Evolutionary conservation across 345 rosid genomes (phyloP).

Genomic region (Arabidopsis arenosa): DNA sequence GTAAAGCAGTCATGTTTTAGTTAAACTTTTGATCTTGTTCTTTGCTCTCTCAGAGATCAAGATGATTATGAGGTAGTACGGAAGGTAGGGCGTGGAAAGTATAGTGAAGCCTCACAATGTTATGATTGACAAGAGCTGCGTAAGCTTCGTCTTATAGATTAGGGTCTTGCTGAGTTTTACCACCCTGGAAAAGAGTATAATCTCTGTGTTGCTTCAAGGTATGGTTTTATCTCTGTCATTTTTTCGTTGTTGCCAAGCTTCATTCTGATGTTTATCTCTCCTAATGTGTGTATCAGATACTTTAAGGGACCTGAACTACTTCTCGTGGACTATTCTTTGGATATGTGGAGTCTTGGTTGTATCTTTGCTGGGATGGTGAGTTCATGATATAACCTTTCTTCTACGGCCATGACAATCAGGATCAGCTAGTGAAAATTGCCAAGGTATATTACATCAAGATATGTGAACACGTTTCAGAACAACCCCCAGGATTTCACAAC

Average conservation of each 20-base stretch:
- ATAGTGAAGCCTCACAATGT: constrained; percentile 89
- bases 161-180: constrained; percentile 91
- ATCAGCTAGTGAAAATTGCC: constrained; percentile 94
- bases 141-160: constrained; percentile 80
- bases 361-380: constrained; percentile 99
- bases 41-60: constrained; percentile 57
- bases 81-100: constrained; percentile 85
- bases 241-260: neutral
- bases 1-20: neutral
- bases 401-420: constrained; percentile 98
- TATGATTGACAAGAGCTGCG: constrained; percentile 91
- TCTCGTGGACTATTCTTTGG: constrained; percentile 93
- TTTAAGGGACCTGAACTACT: constrained; percentile 93
- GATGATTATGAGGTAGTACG: constrained; percentile 92
- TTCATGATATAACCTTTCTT: constrained; percentile 63
- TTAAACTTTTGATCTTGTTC: constrained; percentile 14
- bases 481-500: no score
- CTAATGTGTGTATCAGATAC: constrained; percentile 54
- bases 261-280: constrained; percentile 1
- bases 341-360: constrained; percentile 94
- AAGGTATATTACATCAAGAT: constrained; percentile 63
- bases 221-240: neutral
- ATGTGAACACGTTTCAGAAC: no score
- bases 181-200: constrained; percentile 86
- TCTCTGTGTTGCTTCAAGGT: constrained; percentile 91